These are phyloP conservation scores for Mucor indicus DNA, from an alignment of 371 early-diverging fungal species.

Conservation along the genomic window DNA sequence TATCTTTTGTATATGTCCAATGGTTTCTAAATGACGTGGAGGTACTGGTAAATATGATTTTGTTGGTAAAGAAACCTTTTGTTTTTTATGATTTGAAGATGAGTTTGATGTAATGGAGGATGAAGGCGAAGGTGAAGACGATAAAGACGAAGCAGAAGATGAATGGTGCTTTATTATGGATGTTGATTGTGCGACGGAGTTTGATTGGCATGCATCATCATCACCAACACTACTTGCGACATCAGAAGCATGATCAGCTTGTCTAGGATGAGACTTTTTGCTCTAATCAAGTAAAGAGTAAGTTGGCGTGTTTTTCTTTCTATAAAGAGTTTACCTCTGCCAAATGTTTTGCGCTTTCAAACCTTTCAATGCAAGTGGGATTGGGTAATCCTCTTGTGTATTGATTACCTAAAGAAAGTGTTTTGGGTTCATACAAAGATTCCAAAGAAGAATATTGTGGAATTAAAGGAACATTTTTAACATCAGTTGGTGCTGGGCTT, in stretches of 20 bases:
- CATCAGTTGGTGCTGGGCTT: no score
- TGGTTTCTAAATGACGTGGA: constrained; percentile 4
- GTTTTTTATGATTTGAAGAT: neutral
- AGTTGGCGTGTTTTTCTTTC: neutral
- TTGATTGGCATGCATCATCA: constrained; percentile 9
- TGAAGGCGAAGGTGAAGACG: no score
- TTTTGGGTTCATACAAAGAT: no score
- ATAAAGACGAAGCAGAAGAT: neutral
- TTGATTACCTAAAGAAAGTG: constrained; percentile 3
- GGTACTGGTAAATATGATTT: constrained; percentile 14
- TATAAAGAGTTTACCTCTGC: constrained; percentile 1
- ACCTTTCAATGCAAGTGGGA: constrained; percentile 2
- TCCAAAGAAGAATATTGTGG: no score
- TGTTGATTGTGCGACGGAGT: constrained; percentile 2
- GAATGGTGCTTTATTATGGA: neutral
- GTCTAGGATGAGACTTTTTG: no score
- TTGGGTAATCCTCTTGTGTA: constrained; percentile 14
- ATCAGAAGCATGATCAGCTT: constrained; percentile 2
- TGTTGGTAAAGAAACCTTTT: constrained; percentile 2
- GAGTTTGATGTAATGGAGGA: neutral
- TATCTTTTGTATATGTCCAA: constrained; percentile 16
- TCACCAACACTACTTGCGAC: no score
- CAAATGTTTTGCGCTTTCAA: constrained; percentile 9
- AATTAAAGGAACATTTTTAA: no score
- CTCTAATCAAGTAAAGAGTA: no score